Base-by-base conservation (phyloP, 495 filamentous ascomycete species). In the Penicillium egyptiacum region DNA sequence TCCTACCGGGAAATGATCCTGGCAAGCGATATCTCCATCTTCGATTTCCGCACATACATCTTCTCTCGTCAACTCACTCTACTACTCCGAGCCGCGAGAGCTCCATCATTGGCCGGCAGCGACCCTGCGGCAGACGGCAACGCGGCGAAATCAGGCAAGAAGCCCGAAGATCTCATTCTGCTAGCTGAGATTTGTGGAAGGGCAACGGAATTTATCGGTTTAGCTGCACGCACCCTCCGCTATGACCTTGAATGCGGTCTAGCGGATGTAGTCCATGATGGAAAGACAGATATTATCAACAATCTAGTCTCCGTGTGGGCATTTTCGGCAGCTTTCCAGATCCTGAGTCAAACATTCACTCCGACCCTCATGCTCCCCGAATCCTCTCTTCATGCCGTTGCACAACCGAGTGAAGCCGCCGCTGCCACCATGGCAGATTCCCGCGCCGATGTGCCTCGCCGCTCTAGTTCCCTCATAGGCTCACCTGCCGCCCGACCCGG, bases 21-120 rank as follows among this genome's bases (percentile, higher is more conserved):
- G 41, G 86, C 89, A n/a, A 98, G 91, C 72, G 88, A 95, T 59
- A 95, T 98, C 28, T 98, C 94, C n/a, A 79, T 95, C 12, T 98
- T 97, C 63, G 94, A 99, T 69, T 98, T 99, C 70, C 83, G 88
- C 56, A 92, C 87, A 59, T 99, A 99, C 68, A 81, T 99, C 11
- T 98, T 97, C 74, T 87, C 90, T 22, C 82, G 94, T 25, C 94
- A 99, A 65, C 81, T 96, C 63, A 83, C 86, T 14, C 71, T 98
- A 3, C 79, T 97, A 10, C 81, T 96, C 22, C 86, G 94, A 33
- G 82, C 96, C 11, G 91, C 88, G 14, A 94, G 91, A 68, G 79
- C 81, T 10, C 67, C 73, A 16, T 77, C 66, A 22, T 39, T 75
- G 25, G 39, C 37, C 54, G 64, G 53, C 20, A 65, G 57, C 10